Evolutionary conservation across 768 basidiomycete species (phyloP), one percentile per base, ranked within the genome.

Genomic region (Fomitopsis serialis): DNA sequence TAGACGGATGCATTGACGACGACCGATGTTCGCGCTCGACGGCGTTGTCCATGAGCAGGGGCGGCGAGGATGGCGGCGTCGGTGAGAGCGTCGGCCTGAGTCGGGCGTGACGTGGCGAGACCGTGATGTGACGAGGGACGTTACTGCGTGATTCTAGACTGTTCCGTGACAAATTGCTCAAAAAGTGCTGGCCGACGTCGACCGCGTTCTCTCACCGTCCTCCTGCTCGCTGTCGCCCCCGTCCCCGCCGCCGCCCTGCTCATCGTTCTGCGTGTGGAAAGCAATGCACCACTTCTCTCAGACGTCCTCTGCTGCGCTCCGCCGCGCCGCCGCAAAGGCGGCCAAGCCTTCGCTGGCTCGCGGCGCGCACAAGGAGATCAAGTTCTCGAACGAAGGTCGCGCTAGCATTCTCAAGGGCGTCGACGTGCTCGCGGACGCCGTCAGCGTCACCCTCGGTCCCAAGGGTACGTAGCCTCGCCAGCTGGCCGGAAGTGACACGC

Each of bases 361-460:
- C 53, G 85, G 87, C 55, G 88, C 84, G 17, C 91, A 95, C 81
- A 97, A 97, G 81, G 94, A 97, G 70, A 90, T 98, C 70, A 87
- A 89, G 74, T 98, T 98, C 74, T 89, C 88, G 66, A 95, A 98
- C 70, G 92, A 93, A 61, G 94, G 94, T 61, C 82, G 95, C 58
- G 92, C 93, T 27, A 82, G 84, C 72, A 96, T 97, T 73, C 80
- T 98, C 61, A 88, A 87, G 70, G 96, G 96, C 71, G 94, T 99
- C 58, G 95, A 98, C 73, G 78, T 96, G 64, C 85, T 99, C 60
- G 95, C 96, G 55, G 93, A 98, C 69, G 95, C 96, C 54, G 96
- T 98, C 68, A 87, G 85, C 60, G 93, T 97, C 46, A 99, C 96
- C 40, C 82, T 98, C 23, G 96, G 96, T 54, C 96, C 96, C 29